A percentile compares a stretch with the other conserved stretches of the same genome.
Evolutionary conservation across 83 land plant genomes (phyloP).

Genomic region (Thuja plicata): DNA sequence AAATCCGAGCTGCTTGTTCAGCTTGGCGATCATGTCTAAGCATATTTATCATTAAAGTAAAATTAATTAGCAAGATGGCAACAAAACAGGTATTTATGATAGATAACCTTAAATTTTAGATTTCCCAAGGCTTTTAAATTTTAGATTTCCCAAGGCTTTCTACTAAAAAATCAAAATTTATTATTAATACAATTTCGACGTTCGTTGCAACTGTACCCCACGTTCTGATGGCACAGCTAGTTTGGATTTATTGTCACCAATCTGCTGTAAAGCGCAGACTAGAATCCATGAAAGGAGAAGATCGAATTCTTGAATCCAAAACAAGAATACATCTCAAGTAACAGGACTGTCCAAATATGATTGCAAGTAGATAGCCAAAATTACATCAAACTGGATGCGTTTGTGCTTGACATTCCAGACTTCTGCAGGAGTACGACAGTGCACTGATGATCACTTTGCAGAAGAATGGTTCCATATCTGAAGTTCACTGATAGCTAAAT

Average conservation of each 20-base stretch:
- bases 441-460: neutral
- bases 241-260: slow-evolving; percentile 9
- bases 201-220: neutral
- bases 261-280: neutral
- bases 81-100: neutral
- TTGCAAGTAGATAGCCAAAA: neutral
- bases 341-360: neutral
- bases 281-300: neutral
- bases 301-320: neutral
- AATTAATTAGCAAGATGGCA: neutral
- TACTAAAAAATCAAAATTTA: neutral
- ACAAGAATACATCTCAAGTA: neutral
- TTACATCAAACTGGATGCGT: neutral
- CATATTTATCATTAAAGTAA: neutral
- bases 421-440: neutral
- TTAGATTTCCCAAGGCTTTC: neutral
- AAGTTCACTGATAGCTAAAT: neutral
- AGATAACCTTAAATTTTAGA: neutral
- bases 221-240: neutral
- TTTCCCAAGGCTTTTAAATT: neutral
- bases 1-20: neutral
- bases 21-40: neutral
- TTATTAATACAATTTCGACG: neutral
- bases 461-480: neutral
- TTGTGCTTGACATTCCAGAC: neutral